Conservation (phyloP, 2,329 filamentous ascomycete species). For the Thelonectria discophora region DNA sequence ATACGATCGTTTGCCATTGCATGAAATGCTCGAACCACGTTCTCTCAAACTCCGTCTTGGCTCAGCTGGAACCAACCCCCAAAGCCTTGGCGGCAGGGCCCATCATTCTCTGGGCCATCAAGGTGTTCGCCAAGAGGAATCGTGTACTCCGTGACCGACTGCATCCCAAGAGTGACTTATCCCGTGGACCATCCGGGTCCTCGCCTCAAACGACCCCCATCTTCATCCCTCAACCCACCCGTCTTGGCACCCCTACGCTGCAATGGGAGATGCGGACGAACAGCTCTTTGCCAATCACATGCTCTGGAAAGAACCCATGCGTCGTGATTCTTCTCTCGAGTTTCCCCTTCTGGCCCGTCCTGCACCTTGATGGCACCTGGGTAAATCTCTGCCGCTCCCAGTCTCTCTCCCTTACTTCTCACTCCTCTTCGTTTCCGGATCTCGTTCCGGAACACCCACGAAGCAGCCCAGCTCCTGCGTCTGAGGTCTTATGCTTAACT, state of each 20-base stretch:
- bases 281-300: slow-evolving; percentile 6
- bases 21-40: neutral
- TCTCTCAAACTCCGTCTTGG: neutral
- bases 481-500: slow-evolving; percentile 5
- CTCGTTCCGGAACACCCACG: neutral
- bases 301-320: neutral
- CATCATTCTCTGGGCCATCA: slow-evolving; percentile 32
- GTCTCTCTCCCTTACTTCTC: neutral
- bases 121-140: slow-evolving; percentile 26
- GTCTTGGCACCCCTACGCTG: slow-evolving; percentile 24
- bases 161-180: neutral
- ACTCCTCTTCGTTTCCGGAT: slow-evolving; percentile 4
- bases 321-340: neutral
- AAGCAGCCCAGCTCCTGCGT: neutral
- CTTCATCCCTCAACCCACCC: slow-evolving; percentile 4
- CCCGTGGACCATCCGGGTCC: slow-evolving; percentile 20
- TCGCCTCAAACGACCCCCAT: neutral
- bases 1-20: neutral
- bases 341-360: neutral
- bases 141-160: too few species aligned
- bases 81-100: slow-evolving; percentile 14
- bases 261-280: neutral
- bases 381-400: neutral
- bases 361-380: neutral
- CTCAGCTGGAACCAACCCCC: neutral